Conservation (phyloP, 2,329 filamentous ascomycete genomes). For the Penicillium sp. region DNA sequence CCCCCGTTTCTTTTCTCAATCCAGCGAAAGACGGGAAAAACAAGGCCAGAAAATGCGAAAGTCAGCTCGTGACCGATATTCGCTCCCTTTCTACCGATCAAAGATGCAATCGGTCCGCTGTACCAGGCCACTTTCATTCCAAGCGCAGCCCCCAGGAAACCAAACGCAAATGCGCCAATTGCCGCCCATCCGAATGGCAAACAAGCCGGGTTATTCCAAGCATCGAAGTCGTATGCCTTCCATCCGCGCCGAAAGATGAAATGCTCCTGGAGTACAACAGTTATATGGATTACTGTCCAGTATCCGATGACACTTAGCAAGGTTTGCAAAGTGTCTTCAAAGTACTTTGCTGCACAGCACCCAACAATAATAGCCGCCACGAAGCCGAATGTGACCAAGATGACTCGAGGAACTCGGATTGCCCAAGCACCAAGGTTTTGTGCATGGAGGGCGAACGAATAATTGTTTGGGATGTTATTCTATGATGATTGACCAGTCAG, state of each 20-base stretch:
- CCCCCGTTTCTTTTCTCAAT: too few relatives aligned
- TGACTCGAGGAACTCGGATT: slow-evolving; percentile 32
- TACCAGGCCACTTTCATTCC: slow-evolving; percentile 41
- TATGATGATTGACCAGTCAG: slow-evolving; percentile 4
- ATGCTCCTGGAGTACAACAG: slow-evolving; percentile 38
- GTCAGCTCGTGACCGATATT: too few relatives aligned
- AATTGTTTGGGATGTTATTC: slow-evolving; percentile 43
- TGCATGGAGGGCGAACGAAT: slow-evolving; percentile 38
- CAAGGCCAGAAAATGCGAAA: too few relatives aligned
- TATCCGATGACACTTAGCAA: slow-evolving; percentile 53
- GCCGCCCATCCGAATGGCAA: slow-evolving; percentile 39
- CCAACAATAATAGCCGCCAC: slow-evolving; percentile 35
- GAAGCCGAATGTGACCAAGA: slow-evolving; percentile 38
- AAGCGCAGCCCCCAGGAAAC: slow-evolving; percentile 35
- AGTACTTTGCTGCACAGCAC: slow-evolving; percentile 36
- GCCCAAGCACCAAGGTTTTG: slow-evolving; percentile 40
- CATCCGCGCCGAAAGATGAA: slow-evolving; percentile 37
- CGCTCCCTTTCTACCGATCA: too few relatives aligned
- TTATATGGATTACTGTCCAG: slow-evolving; percentile 48
- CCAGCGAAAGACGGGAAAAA: too few relatives aligned
- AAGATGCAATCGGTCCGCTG: too few relatives aligned
- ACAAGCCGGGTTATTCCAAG: slow-evolving; percentile 32
- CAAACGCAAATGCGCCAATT: slow-evolving; percentile 34
- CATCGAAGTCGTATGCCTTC: slow-evolving; percentile 36
- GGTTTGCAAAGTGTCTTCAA: slow-evolving; percentile 44